phyloP scores from a whole-genome alignment of 2,329 filamentous ascomycete genomes.

The Ceratocystis smalleyi region DNA sequence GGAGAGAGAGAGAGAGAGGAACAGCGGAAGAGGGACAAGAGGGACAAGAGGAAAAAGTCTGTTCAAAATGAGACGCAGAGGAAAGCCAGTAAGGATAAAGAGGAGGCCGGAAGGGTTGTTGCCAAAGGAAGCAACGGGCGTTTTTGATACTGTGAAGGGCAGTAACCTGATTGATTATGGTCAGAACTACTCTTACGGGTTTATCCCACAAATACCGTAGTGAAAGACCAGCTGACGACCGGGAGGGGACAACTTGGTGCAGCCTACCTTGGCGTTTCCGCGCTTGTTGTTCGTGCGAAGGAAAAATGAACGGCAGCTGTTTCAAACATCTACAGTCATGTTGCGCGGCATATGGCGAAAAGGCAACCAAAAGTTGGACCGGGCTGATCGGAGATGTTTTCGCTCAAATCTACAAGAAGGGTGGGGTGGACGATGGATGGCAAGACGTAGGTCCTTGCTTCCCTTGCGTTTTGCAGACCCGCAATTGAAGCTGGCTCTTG shows the following conservation, averaged over 20 bases:
- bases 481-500: not conserved
- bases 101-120: conserved; percentile 3
- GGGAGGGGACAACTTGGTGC: not conserved
- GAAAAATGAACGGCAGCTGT: not conserved
- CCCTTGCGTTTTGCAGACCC: not conserved
- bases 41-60: not conserved
- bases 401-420: not conserved
- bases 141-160: not conserved
- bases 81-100: not conserved
- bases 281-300: not conserved
- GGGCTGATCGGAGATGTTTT: not conserved
- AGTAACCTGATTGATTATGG: not conserved
- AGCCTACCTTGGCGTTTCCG: not conserved
- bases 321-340: not conserved
- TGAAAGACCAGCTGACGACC: not conserved
- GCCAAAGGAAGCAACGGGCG: not conserved
- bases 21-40: not conserved
- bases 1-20: not conserved
- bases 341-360: not conserved
- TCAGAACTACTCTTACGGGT: not conserved
- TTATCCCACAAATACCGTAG: not conserved
- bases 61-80: not conserved
- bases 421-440: not conserved
- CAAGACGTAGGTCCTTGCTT: not conserved
- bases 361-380: not conserved